Evolutionary conservation across 1,139 yeast species (phyloP).

Genomic region (Taphrina populina): DNA sequence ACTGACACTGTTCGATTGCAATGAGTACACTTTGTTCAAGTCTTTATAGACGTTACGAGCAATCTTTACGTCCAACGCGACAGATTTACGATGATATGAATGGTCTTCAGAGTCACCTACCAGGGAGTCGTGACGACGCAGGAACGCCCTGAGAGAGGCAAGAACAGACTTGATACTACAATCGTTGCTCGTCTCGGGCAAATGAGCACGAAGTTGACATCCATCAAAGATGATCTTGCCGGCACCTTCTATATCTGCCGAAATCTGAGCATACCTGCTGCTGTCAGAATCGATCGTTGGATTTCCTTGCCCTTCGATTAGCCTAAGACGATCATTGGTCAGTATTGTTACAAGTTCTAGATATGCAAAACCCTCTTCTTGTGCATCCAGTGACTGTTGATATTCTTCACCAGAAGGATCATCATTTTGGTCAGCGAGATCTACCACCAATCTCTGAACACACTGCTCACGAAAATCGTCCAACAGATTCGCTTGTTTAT

Average conservation of each 20-base stretch:
- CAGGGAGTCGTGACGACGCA: conserved; percentile 4
- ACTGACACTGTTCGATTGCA: conserved; percentile 41
- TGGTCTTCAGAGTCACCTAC: background rate
- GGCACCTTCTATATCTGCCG: background rate
- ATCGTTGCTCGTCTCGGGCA: background rate
- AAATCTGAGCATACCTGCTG: conserved; percentile 5
- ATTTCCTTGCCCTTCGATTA: conserved; percentile 47
- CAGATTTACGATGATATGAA: background rate
- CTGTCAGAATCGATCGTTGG: conserved; percentile 37
- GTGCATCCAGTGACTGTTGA: conserved; percentile 66
- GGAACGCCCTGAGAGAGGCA: background rate
- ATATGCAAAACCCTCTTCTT: conserved; percentile 65
- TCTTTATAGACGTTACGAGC: conserved; percentile 6
- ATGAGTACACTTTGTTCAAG: background rate
- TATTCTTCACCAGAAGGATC: conserved; percentile 77
- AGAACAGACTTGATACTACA: too few relatives aligned
- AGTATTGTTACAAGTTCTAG: conserved; percentile 61
- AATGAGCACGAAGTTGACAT: background rate
- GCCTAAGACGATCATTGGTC: conserved; percentile 57
- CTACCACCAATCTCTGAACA: conserved; percentile 51
- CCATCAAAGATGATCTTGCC: conserved; percentile 10
- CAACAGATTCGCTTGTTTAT: conserved; percentile 58
- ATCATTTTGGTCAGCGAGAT: conserved; percentile 49
- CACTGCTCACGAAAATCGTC: conserved; percentile 58
- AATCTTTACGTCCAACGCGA: conserved; percentile 3